Evolutionary conservation across 176 grass and related monocot genomes (phyloP), one percentile per base, ranked within the genome.

Genomic region (Triticum turgidum): DNA sequence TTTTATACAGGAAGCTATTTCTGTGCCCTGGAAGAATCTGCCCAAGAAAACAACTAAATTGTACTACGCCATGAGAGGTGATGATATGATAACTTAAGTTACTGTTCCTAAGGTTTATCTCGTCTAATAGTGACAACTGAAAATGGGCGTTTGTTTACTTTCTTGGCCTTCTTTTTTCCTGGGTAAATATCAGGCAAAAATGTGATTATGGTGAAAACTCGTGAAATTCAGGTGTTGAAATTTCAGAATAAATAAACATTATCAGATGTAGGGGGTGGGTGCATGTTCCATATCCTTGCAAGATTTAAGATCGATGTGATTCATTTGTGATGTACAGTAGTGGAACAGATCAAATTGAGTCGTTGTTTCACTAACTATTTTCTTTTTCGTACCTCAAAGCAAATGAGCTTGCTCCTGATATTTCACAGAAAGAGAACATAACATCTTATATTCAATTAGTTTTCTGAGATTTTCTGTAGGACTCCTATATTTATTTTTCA

Each of bases 1-100:
- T 71, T 83, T 33, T 24, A 45, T 87, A 56, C 83, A 98, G 91
- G 93, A 98, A 89, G 97, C 97, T 88, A 91, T 91, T 69, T 89
- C 80, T 24, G 67, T 92, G 74, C 80, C 89, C n/a, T 99, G 97
- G 97, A 94, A 51, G 78, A 77, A 85, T 92, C 88, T 96, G 63
- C 89, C 90, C 13, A 94, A 74, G 78, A 96, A 35, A 91, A 90
- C 90, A 49, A 10, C 84, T 83, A 99, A 96, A 84, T 72, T 96
- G 70, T 94, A 88, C 73, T 94, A 88, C 69, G 89, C 94, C 65
- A 84, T 94, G 88, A 91, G 97, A 99, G 92, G 97, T 82, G 51
- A 85, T 51, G 62, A 58, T 80, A 13, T 18, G n/a, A 65, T 7
- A 65, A 15, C 51, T 7, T 52, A 17, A 52, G 49, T 52, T 7